Evolutionary conservation across 2,329 filamentous ascomycete genomes (phyloP).

Genomic region (Lachnellula subtilissima): DNA sequence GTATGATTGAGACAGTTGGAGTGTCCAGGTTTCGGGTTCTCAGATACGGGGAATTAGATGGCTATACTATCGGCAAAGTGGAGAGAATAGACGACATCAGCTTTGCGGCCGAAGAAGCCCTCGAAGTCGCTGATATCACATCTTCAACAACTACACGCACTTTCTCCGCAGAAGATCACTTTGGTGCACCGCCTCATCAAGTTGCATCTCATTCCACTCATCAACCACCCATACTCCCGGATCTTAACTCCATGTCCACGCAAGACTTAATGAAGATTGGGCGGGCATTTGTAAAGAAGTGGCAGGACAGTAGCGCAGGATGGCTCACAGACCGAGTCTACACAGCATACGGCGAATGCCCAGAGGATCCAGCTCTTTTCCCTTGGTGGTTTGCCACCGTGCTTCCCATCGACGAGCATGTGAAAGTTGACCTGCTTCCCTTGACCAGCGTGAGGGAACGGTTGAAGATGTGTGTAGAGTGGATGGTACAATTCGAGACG

Average conservation of each 20-base stretch:
- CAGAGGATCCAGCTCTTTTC: constrained; percentile 67
- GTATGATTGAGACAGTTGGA: constrained; percentile 73
- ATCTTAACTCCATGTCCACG: constrained; percentile 52
- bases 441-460: constrained; percentile 74
- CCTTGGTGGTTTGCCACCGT: constrained; percentile 90
- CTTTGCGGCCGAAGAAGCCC: constrained; percentile 70
- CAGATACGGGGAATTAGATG: constrained; percentile 62
- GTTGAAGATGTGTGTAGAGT: constrained; percentile 75
- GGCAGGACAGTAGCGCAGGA: constrained; percentile 62
- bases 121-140: constrained; percentile 63
- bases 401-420: constrained; percentile 68
- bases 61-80: constrained; percentile 71
- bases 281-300: constrained; percentile 62
- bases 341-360: constrained; percentile 70
- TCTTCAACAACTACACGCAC: constrained; percentile 9
- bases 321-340: constrained; percentile 74
- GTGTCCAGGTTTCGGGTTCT: constrained; percentile 71
- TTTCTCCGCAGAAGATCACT: constrained; percentile 18
- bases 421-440: constrained; percentile 72
- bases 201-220: not conserved
- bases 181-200: constrained; percentile 16
- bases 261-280: constrained; percentile 62
- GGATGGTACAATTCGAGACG: constrained; percentile 56
- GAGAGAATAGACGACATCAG: constrained; percentile 79
- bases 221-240: constrained; percentile 5